A percentile compares a stretch with the other conserved stretches of the same genome.
Conservation (phyloP, 257 asterid species). For the Marsdenia floribunda region DNA sequence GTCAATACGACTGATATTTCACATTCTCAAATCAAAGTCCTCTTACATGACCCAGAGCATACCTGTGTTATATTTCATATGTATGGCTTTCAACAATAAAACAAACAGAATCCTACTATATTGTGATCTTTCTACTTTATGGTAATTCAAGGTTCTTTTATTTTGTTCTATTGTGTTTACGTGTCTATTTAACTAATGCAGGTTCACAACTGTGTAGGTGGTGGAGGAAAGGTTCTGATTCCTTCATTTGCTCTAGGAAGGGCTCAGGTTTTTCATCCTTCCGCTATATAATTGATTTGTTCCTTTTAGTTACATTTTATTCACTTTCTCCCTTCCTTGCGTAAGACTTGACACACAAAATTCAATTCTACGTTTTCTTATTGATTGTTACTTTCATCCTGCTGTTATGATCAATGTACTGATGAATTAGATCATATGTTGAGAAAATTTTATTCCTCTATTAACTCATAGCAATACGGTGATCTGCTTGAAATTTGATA, state of each 20-base stretch:
- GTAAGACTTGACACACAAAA: not conserved
- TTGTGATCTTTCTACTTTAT: not conserved
- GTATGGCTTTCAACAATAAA: not conserved
- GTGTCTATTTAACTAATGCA: conserved; percentile 18
- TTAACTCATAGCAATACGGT: not conserved
- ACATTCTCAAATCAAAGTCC: not conserved
- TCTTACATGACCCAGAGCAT: not conserved
- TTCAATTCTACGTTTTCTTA: not conserved
- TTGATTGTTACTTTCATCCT: not conserved
- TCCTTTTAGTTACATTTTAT: not conserved
- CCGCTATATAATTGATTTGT: conserved; percentile 12
- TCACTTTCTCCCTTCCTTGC: not conserved
- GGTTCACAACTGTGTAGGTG: conserved; percentile 82
- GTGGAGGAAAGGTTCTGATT: conserved; percentile 91
- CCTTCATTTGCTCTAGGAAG: conserved; percentile 93
- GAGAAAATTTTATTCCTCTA: not conserved
- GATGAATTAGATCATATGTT: not conserved
- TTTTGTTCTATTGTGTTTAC: not conserved
- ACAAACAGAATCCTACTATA: not conserved
- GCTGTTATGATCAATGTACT: not conserved
- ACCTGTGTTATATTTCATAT: not conserved
- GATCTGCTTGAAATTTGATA: not conserved
- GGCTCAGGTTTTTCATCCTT: conserved; percentile 62
- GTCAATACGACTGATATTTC: not conserved
- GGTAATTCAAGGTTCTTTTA: not conserved